These are phyloP conservation scores for Selaginella moellendorffii DNA, from an alignment of 75 land plant species.

Conservation along the genomic window DNA sequence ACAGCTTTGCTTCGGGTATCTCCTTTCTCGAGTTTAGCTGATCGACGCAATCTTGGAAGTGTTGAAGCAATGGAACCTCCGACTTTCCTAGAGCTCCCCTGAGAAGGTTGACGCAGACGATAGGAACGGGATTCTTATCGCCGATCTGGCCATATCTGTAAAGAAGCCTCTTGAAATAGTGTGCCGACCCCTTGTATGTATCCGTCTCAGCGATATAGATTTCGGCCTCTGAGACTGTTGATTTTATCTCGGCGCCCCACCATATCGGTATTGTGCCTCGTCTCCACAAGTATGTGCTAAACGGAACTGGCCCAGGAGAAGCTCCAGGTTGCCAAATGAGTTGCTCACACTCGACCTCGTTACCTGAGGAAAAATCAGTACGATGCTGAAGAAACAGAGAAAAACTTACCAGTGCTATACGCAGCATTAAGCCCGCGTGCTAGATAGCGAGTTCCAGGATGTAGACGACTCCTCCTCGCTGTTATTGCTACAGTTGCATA, in stretches of 20 bases:
- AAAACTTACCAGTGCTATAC: conserved; percentile 64
- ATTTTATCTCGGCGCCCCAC: conserved; percentile 97
- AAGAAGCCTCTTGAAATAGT: conserved; percentile 59
- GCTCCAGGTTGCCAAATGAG: conserved; percentile 60
- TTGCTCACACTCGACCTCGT: conserved; percentile 98
- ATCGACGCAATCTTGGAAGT: conserved; percentile 71
- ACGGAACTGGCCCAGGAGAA: conserved; percentile 40
- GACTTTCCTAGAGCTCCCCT: conserved; percentile 72
- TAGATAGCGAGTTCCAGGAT: conserved; percentile 97
- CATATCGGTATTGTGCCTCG: conserved; percentile 95
- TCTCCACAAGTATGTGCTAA: conserved; percentile 80
- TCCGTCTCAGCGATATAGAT: conserved; percentile 64
- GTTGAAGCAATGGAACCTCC: conserved; percentile 59
- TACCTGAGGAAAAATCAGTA: conserved; percentile 37
- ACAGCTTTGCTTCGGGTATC: conserved; percentile 42
- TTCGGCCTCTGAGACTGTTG: conserved; percentile 91
- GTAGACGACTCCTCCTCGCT: conserved; percentile 89
- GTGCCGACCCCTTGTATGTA: conserved; percentile 60
- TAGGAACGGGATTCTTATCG: conserved; percentile 27
- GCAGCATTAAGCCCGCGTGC: conserved; percentile 91
- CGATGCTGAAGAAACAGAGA: background rate
- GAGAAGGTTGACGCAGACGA: conserved; percentile 77
- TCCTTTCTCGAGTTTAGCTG: conserved; percentile 33
- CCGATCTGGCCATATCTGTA: conserved; percentile 38
- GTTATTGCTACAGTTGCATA: conserved; percentile 58